phyloP scores from a whole-genome alignment of 305 asterid species.

The Fraxinus platypoda region DNA sequence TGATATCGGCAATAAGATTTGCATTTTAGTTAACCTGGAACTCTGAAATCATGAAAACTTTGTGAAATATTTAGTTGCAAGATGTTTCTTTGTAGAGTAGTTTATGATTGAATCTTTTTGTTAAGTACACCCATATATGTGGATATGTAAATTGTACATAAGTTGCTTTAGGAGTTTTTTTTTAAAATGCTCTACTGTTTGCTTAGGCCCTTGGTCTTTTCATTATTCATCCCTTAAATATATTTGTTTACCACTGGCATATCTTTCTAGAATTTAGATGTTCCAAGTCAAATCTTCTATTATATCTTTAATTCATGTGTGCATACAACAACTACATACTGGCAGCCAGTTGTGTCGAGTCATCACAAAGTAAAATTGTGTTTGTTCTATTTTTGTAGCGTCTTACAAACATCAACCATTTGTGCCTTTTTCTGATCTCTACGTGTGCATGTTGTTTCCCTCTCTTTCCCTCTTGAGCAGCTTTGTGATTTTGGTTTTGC shows the following conservation, averaged over 20 bases:
- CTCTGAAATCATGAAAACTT: not conserved
- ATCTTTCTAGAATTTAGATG: not conserved
- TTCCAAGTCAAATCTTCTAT: not conserved
- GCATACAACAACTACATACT: not conserved
- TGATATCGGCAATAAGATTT: not conserved
- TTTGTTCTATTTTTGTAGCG: not conserved
- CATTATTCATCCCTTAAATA: not conserved
- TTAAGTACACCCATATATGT: not conserved
- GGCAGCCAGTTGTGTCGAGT: not conserved
- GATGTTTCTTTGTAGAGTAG: not conserved
- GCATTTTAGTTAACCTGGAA: not conserved
- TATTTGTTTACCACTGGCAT: conserved; percentile 9
- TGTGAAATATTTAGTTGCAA: not conserved
- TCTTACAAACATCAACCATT: conserved; percentile 13
- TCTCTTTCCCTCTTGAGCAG: conserved; percentile 41
- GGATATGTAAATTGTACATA: not conserved
- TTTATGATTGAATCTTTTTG: not conserved
- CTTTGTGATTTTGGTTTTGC: conserved; percentile 99
- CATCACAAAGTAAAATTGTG: not conserved
- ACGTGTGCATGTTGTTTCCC: conserved; percentile 10
- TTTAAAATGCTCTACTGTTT: not conserved
- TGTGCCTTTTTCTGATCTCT: conserved; percentile 4
- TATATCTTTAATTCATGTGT: not conserved
- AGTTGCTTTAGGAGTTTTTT: not conserved
- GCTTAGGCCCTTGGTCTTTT: not conserved